Base-by-base conservation (phyloP, 78 protist species). In the Dictyostelium discoideum region DNA sequence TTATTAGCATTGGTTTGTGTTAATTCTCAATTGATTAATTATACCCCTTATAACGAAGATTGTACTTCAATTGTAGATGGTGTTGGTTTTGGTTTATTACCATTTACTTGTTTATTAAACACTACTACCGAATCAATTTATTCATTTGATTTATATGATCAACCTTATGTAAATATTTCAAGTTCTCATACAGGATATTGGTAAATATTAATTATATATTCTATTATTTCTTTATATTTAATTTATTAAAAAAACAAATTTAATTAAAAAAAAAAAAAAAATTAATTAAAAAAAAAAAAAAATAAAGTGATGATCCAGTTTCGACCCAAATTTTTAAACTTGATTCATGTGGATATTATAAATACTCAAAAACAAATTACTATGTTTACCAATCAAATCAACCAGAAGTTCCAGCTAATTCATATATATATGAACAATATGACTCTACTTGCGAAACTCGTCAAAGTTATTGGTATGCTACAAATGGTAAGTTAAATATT, bases 401-500 rank as follows among this genome's bases (percentile, higher is more conserved):
- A 37, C 81, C 44, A 9, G 3, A 26, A 32, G 6, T 74, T 37
- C 81, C 81, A 37, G 16, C 16, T 13, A 37, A 37, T 5, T 74
- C 81, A 32, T 74, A 74, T 37, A 16, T 74, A 74, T 10, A 29
- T 74, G 24, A 74, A 37, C 44, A 32, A 74, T 74, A 39, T n/a
- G 82, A 72, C 32, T n/a, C 44, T 3, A 29, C 63, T 14, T 85
- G 92, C 44, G 46, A 10, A 77, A 72, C 24, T 46, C 65, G 44
- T 44, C 82, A 85, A 69, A 42, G 42, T 16, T 85, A 69, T 32
- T 69, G 81, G 92, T 85, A 69, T 72, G 92, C 92, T 1, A 42
- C 92, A 74, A 85, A 85, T 85, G 82, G 82, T 26, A 20, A 4
- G 69, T 60, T 60, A 4, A 2, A 16, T 54, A 3, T 54, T 54